phyloP scores from a whole-genome alignment of 2,329 filamentous ascomycete species.

The Iodosphaeria phyllophila region DNA sequence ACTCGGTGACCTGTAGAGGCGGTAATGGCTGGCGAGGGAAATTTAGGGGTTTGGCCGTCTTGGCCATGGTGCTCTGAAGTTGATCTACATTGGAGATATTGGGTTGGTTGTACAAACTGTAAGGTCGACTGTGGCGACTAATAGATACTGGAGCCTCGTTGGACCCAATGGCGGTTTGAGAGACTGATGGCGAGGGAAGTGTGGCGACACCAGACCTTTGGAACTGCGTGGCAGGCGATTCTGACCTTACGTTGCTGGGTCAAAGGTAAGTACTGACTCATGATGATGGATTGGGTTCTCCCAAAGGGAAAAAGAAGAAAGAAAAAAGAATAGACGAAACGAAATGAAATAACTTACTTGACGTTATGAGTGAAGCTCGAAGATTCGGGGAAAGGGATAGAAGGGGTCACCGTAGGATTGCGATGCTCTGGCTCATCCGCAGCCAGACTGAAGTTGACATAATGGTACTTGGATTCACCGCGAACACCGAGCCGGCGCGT shows the following conservation, averaged over 20 bases:
- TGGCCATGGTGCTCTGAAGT: conserved; percentile 35
- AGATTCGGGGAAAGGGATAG: conserved; percentile 29
- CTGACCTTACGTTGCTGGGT: conserved; percentile 16
- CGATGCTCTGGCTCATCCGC: conserved; percentile 34
- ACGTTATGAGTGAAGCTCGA: conserved; percentile 27
- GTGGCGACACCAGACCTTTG: conserved; percentile 16
- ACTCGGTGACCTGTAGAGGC: no score
- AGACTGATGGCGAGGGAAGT: conserved; percentile 16
- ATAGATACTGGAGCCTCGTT: conserved; percentile 9
- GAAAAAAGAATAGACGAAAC: conserved; percentile 2
- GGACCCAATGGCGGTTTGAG: no score
- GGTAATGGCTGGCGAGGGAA: conserved; percentile 48
- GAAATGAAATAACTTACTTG: conserved; percentile 21
- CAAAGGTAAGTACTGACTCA: no score
- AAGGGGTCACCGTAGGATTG: conserved; percentile 24
- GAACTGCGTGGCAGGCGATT: conserved; percentile 7
- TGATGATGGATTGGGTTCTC: no score
- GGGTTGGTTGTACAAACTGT: conserved; percentile 42
- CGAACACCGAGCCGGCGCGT: conserved; percentile 81
- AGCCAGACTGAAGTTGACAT: conserved; percentile 47
- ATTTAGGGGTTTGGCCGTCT: conserved; percentile 37
- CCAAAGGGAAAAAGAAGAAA: no score
- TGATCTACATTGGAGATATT: conserved; percentile 36
- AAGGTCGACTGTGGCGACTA: conserved; percentile 14
- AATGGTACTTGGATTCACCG: conserved; percentile 97